These are phyloP conservation scores for Fusarium equiseti DNA, from an alignment of 2,329 filamentous ascomycete species.

Conservation along the genomic window DNA sequence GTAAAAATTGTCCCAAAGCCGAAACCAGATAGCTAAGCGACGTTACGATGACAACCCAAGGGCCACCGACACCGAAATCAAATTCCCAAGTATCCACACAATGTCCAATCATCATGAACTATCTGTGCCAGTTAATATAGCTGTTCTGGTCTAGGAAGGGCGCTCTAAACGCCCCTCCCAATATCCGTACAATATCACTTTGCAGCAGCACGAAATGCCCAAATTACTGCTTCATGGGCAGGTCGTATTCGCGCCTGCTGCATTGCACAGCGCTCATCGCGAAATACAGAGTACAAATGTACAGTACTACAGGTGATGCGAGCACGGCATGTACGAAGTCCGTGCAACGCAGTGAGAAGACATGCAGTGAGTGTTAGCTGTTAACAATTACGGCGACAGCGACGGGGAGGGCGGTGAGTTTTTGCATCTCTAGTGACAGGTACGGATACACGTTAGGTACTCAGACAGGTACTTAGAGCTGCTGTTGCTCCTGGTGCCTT, in stretches of 20 bases:
- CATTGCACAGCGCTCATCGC: conserved; percentile 18
- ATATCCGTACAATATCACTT: not conserved
- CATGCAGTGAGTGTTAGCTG: not conserved
- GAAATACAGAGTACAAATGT: conserved; percentile 11
- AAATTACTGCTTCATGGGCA: not conserved
- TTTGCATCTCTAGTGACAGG: not conserved
- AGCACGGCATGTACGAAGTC: conserved; percentile 39
- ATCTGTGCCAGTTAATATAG: not conserved
- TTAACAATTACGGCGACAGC: not conserved
- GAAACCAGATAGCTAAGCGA: conserved; percentile 39
- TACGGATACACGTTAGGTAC: not conserved
- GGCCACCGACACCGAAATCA: conserved; percentile 23
- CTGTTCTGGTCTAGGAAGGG: conserved; percentile 13
- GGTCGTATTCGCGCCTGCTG: not conserved
- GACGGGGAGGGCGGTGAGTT: conserved; percentile 25
- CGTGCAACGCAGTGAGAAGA: conserved; percentile 18
- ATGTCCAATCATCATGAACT: conserved; percentile 27
- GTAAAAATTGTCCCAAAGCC: conserved; percentile 22
- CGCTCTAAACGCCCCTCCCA: not conserved
- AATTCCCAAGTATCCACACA: conserved; percentile 26
- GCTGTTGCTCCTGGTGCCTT: not conserved
- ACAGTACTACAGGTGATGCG: conserved; percentile 4
- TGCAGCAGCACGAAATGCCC: conserved; percentile 4
- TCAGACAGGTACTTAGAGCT: not conserved
- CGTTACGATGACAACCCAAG: conserved; percentile 29